A percentile compares a stretch with the other conserved stretches of the same genome.
Conservation (phyloP, 2,329 filamentous ascomycete species). For the Botrytis cinerea region DNA sequence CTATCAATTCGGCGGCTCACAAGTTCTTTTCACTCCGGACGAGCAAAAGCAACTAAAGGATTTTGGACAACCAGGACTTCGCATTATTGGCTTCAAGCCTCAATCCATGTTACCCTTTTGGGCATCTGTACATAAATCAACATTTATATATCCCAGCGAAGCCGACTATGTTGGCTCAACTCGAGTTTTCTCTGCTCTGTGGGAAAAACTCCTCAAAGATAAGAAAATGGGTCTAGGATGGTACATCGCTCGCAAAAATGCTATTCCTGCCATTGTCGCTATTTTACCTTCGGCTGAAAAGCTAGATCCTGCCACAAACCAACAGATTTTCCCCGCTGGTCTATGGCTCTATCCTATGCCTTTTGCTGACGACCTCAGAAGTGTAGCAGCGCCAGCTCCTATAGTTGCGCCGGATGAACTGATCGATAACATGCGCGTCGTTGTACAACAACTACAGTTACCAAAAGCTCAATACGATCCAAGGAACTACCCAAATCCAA, state of each 20-base stretch:
- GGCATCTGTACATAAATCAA: slow-evolving; percentile 83
- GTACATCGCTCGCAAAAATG: slow-evolving; percentile 82
- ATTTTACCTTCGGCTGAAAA: slow-evolving; percentile 74
- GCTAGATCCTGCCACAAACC: slow-evolving; percentile 63
- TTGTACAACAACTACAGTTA: slow-evolving; percentile 75
- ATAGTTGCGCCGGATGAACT: slow-evolving; percentile 67
- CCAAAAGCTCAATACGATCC: slow-evolving; percentile 85
- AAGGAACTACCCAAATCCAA: slow-evolving; percentile 84
- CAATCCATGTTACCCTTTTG: slow-evolving; percentile 73
- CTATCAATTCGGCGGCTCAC: slow-evolving; percentile 93
- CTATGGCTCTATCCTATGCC: slow-evolving; percentile 89
- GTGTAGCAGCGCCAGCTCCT: slow-evolving; percentile 60
- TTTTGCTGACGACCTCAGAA: slow-evolving; percentile 83
- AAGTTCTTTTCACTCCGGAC: slow-evolving; percentile 80
- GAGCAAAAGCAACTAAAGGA: slow-evolving; percentile 76
- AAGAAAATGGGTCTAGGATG: slow-evolving; percentile 85
- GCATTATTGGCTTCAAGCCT: slow-evolving; percentile 93
- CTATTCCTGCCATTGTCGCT: slow-evolving; percentile 76
- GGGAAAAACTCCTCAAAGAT: slow-evolving; percentile 78
- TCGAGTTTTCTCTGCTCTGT: slow-evolving; percentile 86
- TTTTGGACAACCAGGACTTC: slow-evolving; percentile 80
- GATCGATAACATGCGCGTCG: slow-evolving; percentile 76
- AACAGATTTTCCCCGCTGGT: slow-evolving; percentile 75
- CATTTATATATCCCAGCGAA: slow-evolving; percentile 93
- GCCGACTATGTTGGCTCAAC: slow-evolving; percentile 88